Evolutionary conservation across 2,329 filamentous ascomycete genomes (phyloP).

Genomic region (Alternaria tenuissima): DNA sequence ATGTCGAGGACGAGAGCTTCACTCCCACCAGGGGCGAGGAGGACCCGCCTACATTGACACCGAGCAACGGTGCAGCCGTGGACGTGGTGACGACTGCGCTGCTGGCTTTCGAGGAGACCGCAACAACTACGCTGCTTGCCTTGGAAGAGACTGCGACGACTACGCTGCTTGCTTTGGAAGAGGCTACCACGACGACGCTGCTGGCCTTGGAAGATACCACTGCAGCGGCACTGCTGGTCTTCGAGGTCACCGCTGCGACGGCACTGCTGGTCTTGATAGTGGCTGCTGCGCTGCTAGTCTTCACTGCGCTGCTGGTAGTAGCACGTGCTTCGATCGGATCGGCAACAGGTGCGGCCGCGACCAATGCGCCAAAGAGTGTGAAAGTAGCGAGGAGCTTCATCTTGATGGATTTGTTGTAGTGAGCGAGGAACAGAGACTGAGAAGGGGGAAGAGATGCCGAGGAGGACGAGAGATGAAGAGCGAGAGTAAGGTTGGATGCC

Average conservation of each 20-base stretch:
- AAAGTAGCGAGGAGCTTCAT: conserved; percentile 1
- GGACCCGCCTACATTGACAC: neutral
- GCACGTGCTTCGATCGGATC: neutral
- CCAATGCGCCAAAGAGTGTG: neutral
- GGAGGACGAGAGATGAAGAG: neutral
- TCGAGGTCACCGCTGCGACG: neutral
- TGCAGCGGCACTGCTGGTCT: neutral
- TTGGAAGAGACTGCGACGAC: neutral
- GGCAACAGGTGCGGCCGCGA: neutral
- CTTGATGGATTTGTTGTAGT: neutral
- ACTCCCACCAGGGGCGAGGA: neutral
- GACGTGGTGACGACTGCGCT: neutral
- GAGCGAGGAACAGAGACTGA: neutral
- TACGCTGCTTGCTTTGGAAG: neutral
- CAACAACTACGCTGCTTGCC: neutral
- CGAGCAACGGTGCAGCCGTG: neutral
- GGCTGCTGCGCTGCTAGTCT: neutral
- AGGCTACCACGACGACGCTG: neutral
- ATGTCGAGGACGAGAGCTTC: neutral
- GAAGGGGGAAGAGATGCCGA: neutral
- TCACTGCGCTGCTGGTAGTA: neutral
- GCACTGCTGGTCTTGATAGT: neutral
- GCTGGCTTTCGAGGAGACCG: neutral
- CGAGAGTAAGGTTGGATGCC: neutral
- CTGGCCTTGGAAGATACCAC: neutral